Percentiles rank a stretch among this genome's conserved stretches.
phyloP scores from a whole-genome alignment of 2,329 filamentous ascomycete species.

The Pseudogymnoascus sp. region DNA sequence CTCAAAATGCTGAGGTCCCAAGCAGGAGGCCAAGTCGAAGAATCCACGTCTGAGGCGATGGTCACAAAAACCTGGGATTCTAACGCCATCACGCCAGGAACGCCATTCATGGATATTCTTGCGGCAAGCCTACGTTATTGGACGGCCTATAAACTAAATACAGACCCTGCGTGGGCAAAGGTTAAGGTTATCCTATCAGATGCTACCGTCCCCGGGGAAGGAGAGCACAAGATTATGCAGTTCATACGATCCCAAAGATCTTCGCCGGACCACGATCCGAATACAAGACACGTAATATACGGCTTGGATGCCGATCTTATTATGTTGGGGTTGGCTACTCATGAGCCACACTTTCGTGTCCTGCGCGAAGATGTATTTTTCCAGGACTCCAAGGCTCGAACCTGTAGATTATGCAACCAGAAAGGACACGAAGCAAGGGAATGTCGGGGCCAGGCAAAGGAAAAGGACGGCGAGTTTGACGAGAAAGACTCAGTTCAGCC shows the following conservation, averaged over 20 bases:
- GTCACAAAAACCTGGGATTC: conserved; percentile 89
- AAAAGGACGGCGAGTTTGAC: conserved; percentile 70
- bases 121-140: conserved; percentile 87
- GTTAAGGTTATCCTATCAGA: conserved; percentile 98
- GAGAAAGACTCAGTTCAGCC: conserved; percentile 64
- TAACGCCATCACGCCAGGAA: conserved; percentile 84
- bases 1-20: conserved; percentile 76
- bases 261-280: conserved; percentile 86
- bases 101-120: conserved; percentile 96
- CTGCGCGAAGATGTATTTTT: conserved; percentile 95
- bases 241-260: conserved; percentile 90
- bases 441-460: conserved; percentile 70
- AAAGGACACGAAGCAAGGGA: conserved; percentile 82
- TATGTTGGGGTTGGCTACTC: conserved; percentile 93
- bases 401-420: conserved; percentile 85
- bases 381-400: conserved; percentile 72
- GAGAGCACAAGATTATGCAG: conserved; percentile 99
- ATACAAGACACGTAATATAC: conserved; percentile 96
- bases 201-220: conserved; percentile 93
- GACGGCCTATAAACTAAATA: conserved; percentile 96
- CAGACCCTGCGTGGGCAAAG: conserved; percentile 89
- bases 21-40: conserved; percentile 54
- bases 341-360: conserved; percentile 94
- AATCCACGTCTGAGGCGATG: conserved; percentile 51
- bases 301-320: conserved; percentile 96